A percentile compares a stretch with the other conserved stretches of the same genome.
Evolutionary conservation across 1,139 yeast species (phyloP).

Genomic region (Tardiomyces depauwii): DNA sequence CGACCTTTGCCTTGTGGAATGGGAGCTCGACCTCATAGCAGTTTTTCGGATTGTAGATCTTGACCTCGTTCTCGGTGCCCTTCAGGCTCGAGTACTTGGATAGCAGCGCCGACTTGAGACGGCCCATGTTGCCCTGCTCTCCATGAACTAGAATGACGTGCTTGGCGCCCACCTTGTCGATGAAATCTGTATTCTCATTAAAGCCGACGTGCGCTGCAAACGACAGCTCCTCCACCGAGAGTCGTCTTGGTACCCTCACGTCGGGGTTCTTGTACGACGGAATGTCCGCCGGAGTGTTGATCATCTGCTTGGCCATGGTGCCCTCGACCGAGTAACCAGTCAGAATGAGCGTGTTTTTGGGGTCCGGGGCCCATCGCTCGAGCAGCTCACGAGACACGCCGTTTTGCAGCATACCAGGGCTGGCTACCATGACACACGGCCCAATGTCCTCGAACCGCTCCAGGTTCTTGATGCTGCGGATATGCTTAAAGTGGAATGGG

Average conservation of each 20-base stretch:
- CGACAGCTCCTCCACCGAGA: slow-evolving; percentile 87
- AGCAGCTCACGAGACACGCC: slow-evolving; percentile 86
- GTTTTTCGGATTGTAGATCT: slow-evolving; percentile 84
- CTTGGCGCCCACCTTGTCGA: slow-evolving; percentile 75
- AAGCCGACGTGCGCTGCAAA: slow-evolving; percentile 99
- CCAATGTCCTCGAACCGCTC: slow-evolving; percentile 88
- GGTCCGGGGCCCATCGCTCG: slow-evolving; percentile 97
- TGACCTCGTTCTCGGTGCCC: slow-evolving; percentile 86
- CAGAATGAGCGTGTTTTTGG: slow-evolving; percentile 72
- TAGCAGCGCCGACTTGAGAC: slow-evolving; percentile 81
- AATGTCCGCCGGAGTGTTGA: slow-evolving; percentile 82
- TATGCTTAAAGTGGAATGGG: slow-evolving; percentile 84
- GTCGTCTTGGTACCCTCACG: slow-evolving; percentile 70
- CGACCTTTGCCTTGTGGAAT: slow-evolving; percentile 75
- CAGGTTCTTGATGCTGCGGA: slow-evolving; percentile 66
- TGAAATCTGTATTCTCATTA: slow-evolving; percentile 84
- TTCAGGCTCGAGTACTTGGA: slow-evolving; percentile 76
- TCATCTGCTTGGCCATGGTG: slow-evolving; percentile 84
- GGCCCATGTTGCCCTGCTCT: slow-evolving; percentile 97
- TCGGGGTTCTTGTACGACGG: slow-evolving; percentile 77
- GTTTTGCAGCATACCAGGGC: slow-evolving; percentile 97
- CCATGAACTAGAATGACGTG: slow-evolving; percentile 85
- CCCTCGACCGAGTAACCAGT: slow-evolving; percentile 99
- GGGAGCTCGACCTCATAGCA: slow-evolving; percentile 70
- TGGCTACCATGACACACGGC: slow-evolving; percentile 91